Conservation (phyloP, 2,329 filamentous ascomycete species). For the Monilinia laxa region DNA sequence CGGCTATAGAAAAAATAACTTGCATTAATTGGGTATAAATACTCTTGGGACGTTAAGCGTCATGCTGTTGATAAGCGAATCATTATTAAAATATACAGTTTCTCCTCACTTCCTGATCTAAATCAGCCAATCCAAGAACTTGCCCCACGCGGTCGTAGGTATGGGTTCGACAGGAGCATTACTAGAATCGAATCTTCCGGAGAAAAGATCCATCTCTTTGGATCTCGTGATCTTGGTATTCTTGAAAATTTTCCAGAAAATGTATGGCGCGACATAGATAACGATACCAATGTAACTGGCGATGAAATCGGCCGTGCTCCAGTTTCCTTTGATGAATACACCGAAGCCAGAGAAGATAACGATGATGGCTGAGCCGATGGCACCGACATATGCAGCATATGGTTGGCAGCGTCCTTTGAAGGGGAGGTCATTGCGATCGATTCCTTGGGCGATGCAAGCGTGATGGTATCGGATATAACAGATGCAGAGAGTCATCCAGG, state of each 20-base stretch:
- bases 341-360: slow-evolving; percentile 70
- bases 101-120: not conserved
- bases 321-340: slow-evolving; percentile 60
- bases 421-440: slow-evolving; percentile 52
- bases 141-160: slow-evolving; percentile 16
- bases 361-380: slow-evolving; percentile 43
- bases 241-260: slow-evolving; percentile 56
- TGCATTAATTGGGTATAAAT: slow-evolving; percentile 14
- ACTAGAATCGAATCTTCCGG: slow-evolving; percentile 6
- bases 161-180: slow-evolving; percentile 10
- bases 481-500: slow-evolving; percentile 59
- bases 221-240: slow-evolving; percentile 46
- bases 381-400: slow-evolving; percentile 49
- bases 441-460: slow-evolving; percentile 56
- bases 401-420: slow-evolving; percentile 57
- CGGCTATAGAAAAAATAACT: not conserved
- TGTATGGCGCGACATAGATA: slow-evolving; percentile 45
- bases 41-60: slow-evolving; percentile 7
- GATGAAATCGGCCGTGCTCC: slow-evolving; percentile 58
- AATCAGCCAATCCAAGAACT: slow-evolving; percentile 13
- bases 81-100: not conserved
- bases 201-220: slow-evolving; percentile 35
- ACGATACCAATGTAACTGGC: slow-evolving; percentile 58
- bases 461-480: slow-evolving; percentile 59
- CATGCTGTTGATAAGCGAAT: not conserved